A percentile compares a stretch with the other conserved stretches of the same genome.
These are phyloP conservation scores for Galerina sulciceps DNA, from an alignment of 768 basidiomycete genomes.

Conservation along the genomic window DNA sequence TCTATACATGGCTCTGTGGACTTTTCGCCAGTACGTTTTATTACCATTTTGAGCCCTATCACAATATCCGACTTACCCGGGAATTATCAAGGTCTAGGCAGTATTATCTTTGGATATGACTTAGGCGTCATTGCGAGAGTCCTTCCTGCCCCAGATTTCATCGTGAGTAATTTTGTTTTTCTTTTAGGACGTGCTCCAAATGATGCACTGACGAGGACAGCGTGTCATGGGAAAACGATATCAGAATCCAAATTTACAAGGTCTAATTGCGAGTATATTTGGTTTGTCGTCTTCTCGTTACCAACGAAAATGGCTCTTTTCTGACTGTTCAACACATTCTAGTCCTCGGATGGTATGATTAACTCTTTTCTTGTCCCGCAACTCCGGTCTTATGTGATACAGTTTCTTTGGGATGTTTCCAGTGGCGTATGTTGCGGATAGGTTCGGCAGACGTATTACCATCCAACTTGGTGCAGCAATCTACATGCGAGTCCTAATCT, in stretches of 20 bases:
- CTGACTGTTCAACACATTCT: background rate
- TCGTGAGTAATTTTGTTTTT: constrained; percentile 17
- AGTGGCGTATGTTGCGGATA: constrained; percentile 44
- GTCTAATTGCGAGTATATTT: constrained; percentile 46
- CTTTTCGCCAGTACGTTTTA: constrained; percentile 47
- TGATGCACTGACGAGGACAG: constrained; percentile 12
- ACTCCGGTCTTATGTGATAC: background rate
- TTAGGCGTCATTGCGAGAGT: constrained; percentile 55
- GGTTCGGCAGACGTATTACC: constrained; percentile 39
- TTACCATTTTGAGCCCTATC: background rate
- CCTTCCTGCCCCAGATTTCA: constrained; percentile 41
- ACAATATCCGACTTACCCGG: background rate
- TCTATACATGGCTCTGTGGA: constrained; percentile 58
- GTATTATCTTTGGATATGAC: constrained; percentile 54
- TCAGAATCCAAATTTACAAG: constrained; percentile 38
- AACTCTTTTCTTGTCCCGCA: too few relatives aligned
- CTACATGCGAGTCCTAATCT: constrained; percentile 34
- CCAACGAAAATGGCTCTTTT: background rate
- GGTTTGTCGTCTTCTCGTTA: constrained; percentile 24
- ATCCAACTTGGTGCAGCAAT: constrained; percentile 44
- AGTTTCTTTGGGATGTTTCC: constrained; percentile 50
- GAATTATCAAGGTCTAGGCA: constrained; percentile 48
- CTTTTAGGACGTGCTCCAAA: background rate
- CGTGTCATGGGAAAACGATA: constrained; percentile 39
- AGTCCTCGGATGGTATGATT: constrained; percentile 43